Conservation (phyloP, 306 rosid genomes). For the Geum urbanum region DNA sequence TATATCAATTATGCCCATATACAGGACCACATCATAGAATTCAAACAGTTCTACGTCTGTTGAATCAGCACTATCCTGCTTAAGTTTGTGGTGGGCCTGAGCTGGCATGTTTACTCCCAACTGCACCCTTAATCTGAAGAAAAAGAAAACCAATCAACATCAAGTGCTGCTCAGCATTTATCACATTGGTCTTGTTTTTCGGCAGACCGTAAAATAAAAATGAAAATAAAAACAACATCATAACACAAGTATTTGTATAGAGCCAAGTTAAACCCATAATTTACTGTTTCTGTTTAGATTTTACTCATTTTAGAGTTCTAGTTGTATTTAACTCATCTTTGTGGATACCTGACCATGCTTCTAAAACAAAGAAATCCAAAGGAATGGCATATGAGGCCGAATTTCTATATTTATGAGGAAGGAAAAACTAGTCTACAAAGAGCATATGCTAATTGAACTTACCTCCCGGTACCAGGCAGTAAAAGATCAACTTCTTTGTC, state of each 20-base stretch:
- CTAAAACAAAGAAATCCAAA: background rate
- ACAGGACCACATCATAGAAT: constrained; percentile 80
- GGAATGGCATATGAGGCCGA: background rate
- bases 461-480: constrained; percentile 95
- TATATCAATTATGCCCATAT: constrained; percentile 90
- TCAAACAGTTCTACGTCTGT: constrained; percentile 67
- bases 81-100: constrained; percentile 52
- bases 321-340: background rate
- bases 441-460: constrained; percentile 7
- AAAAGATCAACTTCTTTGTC: constrained; percentile 86
- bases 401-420: background rate
- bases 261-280: no score
- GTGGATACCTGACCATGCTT: background rate
- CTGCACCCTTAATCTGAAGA: constrained; percentile 76
- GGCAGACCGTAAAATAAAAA: background rate
- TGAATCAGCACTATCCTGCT: constrained; percentile 41
- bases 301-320: no score
- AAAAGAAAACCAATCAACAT: background rate
- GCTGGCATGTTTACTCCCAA: constrained; percentile 99
- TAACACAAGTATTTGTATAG: no score
- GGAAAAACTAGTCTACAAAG: background rate
- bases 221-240: background rate
- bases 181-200: background rate
- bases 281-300: no score
- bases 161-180: background rate